phyloP scores from a whole-genome alignment of 1,284 basidiomycete species.

The Quambalaria eucalypti region DNA sequence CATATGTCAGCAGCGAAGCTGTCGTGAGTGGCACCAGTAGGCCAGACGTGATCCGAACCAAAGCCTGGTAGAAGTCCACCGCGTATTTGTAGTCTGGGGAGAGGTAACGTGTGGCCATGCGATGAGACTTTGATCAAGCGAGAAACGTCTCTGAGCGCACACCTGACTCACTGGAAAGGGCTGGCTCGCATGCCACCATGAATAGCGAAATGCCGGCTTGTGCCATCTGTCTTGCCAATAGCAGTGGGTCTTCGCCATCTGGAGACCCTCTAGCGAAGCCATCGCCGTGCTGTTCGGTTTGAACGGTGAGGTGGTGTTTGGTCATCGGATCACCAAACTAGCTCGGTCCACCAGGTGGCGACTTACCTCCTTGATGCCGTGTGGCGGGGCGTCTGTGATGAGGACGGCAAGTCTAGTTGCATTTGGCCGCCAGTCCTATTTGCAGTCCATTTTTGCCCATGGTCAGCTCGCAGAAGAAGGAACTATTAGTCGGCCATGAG shows the following conservation, averaged over 20 bases:
- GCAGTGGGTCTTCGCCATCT: slow-evolving; percentile 71
- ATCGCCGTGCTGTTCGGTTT: slow-evolving; percentile 70
- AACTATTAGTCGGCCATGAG: neutral
- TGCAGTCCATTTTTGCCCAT: slow-evolving; percentile 55
- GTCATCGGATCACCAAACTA: too few relatives aligned
- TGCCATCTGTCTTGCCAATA: slow-evolving; percentile 81
- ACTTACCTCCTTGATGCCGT: slow-evolving; percentile 56
- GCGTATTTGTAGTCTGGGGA: slow-evolving; percentile 47
- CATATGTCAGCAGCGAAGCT: slow-evolving; percentile 88
- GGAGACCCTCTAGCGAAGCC: slow-evolving; percentile 53
- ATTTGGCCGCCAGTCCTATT: slow-evolving; percentile 78
- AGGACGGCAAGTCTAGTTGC: slow-evolving; percentile 75
- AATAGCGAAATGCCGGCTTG: slow-evolving; percentile 55
- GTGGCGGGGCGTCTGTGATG: slow-evolving; percentile 94
- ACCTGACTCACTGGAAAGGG: slow-evolving; percentile 65
- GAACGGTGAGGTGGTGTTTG: too few relatives aligned
- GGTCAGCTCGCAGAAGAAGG: slow-evolving; percentile 50
- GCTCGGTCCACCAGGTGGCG: too few relatives aligned
- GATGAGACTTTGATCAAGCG: slow-evolving; percentile 53
- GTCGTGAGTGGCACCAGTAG: slow-evolving; percentile 90
- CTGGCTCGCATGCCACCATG: slow-evolving; percentile 88
- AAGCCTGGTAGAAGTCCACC: slow-evolving; percentile 73
- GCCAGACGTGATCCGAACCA: slow-evolving; percentile 54
- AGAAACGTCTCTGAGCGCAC: slow-evolving; percentile 2
- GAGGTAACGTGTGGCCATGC: too few relatives aligned